phyloP scores from a whole-genome alignment of 768 basidiomycete species.

The Galerina marginata region DNA sequence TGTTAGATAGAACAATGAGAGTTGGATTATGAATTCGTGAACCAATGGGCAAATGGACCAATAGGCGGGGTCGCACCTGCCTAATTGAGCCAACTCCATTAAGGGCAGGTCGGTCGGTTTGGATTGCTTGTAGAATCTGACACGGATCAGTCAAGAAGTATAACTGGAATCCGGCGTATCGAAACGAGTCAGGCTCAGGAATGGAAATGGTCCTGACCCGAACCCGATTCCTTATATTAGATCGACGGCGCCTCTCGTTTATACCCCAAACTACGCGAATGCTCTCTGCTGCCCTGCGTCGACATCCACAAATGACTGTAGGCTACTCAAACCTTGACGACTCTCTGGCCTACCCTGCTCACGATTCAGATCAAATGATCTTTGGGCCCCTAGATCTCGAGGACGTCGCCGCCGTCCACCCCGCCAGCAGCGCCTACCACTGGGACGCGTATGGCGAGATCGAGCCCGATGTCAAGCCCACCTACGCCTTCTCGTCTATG shows the following conservation, averaged over 20 bases:
- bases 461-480: constrained; percentile 49
- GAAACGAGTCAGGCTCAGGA: constrained; percentile 10
- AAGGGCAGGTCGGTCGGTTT: constrained; percentile 20
- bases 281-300: constrained; percentile 43
- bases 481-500: constrained; percentile 31
- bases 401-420: constrained; percentile 35
- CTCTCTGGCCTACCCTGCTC: constrained; percentile 31
- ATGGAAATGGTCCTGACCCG: constrained; percentile 8
- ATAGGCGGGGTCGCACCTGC: constrained; percentile 19
- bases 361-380: constrained; percentile 59
- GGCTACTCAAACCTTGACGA: constrained; percentile 21
- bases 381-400: constrained; percentile 68
- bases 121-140: constrained; percentile 18
- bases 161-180: constrained; percentile 17
- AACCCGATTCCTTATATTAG: constrained; percentile 37
- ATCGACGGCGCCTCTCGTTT: constrained; percentile 14
- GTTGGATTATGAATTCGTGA: constrained; percentile 11
- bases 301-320: neutral
- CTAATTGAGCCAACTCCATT: constrained; percentile 14
- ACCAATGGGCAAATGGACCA: constrained; percentile 23
- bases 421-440: constrained; percentile 33
- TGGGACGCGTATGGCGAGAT: constrained; percentile 45
- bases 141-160: neutral
- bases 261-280: constrained; percentile 38
- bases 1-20: constrained; percentile 19